Conservation (phyloP, 1,284 basidiomycete species). For the Stygiomarasmius scandens region DNA sequence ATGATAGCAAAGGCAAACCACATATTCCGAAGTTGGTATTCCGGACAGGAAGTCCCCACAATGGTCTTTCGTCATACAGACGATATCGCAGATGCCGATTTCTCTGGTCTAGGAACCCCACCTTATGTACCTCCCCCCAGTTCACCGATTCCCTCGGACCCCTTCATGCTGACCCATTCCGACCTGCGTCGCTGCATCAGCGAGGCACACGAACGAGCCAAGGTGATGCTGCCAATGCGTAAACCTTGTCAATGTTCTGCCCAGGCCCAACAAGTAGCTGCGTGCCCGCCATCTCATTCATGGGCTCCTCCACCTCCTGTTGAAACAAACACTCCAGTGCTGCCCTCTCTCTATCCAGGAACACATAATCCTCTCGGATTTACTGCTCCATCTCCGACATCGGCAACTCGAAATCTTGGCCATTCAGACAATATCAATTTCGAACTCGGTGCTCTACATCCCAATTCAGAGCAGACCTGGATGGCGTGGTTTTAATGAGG, state of each 20-base stretch:
- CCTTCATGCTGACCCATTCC: slow-evolving; percentile 41
- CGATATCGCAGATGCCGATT: slow-evolving; percentile 30
- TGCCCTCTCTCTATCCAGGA: slow-evolving; percentile 23
- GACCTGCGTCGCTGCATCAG: slow-evolving; percentile 46
- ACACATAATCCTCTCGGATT: slow-evolving; percentile 15
- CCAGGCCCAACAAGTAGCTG: slow-evolving; percentile 18
- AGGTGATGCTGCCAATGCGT: slow-evolving; percentile 40
- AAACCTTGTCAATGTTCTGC: slow-evolving; percentile 45
- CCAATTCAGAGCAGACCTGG: slow-evolving; percentile 42
- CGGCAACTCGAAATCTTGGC: slow-evolving; percentile 17
- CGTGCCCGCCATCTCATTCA: slow-evolving; percentile 44
- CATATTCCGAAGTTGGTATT: slow-evolving; percentile 47
- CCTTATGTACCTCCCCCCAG: slow-evolving; percentile 16
- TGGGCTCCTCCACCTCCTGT: slow-evolving; percentile 42
- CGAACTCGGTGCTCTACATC: slow-evolving; percentile 46
- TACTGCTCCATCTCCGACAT: background rate
- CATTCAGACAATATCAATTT: slow-evolving; percentile 43
- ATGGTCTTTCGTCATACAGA: slow-evolving; percentile 42
- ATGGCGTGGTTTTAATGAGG: slow-evolving; percentile 52
- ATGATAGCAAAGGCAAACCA: slow-evolving; percentile 50
- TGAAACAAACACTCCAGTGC: slow-evolving; percentile 15
- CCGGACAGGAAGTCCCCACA: slow-evolving; percentile 43
- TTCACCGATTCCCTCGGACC: slow-evolving; percentile 27
- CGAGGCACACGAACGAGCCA: slow-evolving; percentile 45
- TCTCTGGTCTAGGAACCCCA: slow-evolving; percentile 17